Base-by-base conservation (phyloP, 495 filamentous ascomycete species). In the Penicillium riverlandense region DNA sequence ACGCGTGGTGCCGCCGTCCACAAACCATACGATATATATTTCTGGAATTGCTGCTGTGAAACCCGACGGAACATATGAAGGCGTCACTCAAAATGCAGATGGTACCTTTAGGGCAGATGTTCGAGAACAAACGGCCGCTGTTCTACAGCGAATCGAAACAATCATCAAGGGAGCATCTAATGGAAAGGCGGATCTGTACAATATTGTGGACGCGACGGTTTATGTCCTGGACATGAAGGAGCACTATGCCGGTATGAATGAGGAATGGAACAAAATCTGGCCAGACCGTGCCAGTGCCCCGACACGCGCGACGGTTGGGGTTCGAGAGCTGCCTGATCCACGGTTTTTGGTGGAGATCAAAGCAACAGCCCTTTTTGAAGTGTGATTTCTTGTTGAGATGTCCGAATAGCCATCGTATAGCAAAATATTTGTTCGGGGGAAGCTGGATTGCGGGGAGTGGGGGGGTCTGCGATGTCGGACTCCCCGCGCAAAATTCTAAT, bases 261-360 rank as follows among this genome's bases (percentile, higher is more conserved):
- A 66, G 41, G 64, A 62, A 38, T 67, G 62, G 64, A 67, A 67
- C 35, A 60, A 64, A 45, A 48, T 67, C 12, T 67, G 57, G 44
- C 11, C 50, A 29, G 54, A 62, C 38, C 53, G 62, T 12, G 51
- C 35, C 11, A 62, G 54, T 36, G 64, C 62, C 12, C 64, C 64
- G 1, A 49, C 58, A 22, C 41, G 62, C 11, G 62, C 64, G 6
- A 67, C 63, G 0, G 48, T 67, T 32, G 63, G 59, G 10, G 55
- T 67, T 9, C 54, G 47, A 16, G 63, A 65, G 44, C 44, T 66
- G 35, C 63, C 63, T 1, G 60, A 65, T 46, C 55, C 58, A 4
- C 55, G 52, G 1, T 62, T 67, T 38, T 37, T 55, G 36, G 64
- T 66, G 28, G 60, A 67, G 37, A 55, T 66, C 10, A 67, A 67